These are phyloP conservation scores for Amaranthus tricolor DNA, from an alignment of 179 eudicot genomes.

Conservation along the genomic window DNA sequence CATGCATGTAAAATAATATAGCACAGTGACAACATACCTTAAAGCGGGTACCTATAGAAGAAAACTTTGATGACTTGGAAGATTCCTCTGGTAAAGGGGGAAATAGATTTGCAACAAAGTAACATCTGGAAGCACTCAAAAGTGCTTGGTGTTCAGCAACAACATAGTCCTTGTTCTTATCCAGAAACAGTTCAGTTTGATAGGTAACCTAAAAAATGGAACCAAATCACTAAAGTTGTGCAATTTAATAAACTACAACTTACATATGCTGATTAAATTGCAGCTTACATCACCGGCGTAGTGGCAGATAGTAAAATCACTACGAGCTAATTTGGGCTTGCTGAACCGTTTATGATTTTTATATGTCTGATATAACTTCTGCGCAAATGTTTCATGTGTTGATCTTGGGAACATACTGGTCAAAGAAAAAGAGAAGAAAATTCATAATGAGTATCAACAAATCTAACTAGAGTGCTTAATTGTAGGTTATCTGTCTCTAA, in stretches of 20 bases:
- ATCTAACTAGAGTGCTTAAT: conserved; percentile 1
- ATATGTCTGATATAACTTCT: conserved; percentile 90
- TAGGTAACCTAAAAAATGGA: conserved; percentile 63
- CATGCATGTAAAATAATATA: background rate
- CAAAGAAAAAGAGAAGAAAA: conserved; percentile 13
- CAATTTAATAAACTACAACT: conserved; percentile 7
- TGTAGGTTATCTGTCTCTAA: background rate
- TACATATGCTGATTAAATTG: background rate
- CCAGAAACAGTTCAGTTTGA: conserved; percentile 85
- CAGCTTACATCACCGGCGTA: conserved; percentile 97
- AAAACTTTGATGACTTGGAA: conserved; percentile 86
- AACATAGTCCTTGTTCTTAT: conserved; percentile 96
- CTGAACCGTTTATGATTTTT: conserved; percentile 79
- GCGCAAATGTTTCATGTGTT: conserved; percentile 93
- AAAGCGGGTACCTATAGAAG: conserved; percentile 91
- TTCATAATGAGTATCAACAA: background rate
- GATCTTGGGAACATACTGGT: conserved; percentile 99
- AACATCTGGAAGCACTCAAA: conserved; percentile 65
- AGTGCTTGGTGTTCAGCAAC: conserved; percentile 93
- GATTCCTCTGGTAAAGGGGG: conserved; percentile 75
- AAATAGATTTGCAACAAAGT: conserved; percentile 74
- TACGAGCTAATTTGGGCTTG: conserved; percentile 91
- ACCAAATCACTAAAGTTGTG: conserved; percentile 3
- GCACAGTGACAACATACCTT: conserved; percentile 48
- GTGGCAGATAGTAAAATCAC: conserved; percentile 88